phyloP scores from a whole-genome alignment of 805 yeast genomes.

The Wickerhamiella sergipiensis region DNA sequence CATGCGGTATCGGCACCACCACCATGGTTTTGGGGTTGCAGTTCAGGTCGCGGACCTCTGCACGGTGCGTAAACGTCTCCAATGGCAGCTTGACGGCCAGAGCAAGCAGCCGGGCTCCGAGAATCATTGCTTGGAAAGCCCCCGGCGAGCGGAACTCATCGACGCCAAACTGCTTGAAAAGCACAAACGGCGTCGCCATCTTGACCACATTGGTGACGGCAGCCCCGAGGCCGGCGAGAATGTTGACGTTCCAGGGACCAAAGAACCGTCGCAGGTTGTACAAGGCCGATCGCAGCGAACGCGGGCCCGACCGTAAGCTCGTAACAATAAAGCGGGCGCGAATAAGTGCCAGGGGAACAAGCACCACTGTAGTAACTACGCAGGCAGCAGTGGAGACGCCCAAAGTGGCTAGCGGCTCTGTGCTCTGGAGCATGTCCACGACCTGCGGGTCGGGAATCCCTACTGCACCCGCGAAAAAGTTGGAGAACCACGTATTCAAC shows the following conservation, averaged over 20 bases:
- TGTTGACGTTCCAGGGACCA: conserved; percentile 45
- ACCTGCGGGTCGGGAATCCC: conserved; percentile 82
- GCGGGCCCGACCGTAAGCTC: conserved; percentile 33
- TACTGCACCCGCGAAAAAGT: conserved; percentile 65
- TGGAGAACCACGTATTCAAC: conserved; percentile 83
- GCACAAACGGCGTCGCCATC: conserved; percentile 50
- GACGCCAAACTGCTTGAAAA: conserved; percentile 46
- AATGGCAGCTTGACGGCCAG: conserved; percentile 69
- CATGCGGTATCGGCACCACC: conserved; percentile 36
- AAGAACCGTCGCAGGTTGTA: conserved; percentile 35
- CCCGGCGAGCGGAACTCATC: conserved; percentile 54
- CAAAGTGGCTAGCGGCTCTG: conserved; percentile 59
- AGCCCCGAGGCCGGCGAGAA: conserved; percentile 59
- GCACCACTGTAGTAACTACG: conserved; percentile 52
- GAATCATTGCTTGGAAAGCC: conserved; percentile 42
- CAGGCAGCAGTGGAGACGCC: conserved; percentile 57
- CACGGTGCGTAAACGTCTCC: conserved; percentile 73
- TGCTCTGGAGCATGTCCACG: conserved; percentile 62
- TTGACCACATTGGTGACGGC: conserved; percentile 46
- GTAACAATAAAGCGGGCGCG: conserved; percentile 67
- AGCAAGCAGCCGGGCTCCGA: conserved; percentile 51
- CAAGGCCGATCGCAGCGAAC: conserved; percentile 65
- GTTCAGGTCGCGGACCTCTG: conserved; percentile 54
- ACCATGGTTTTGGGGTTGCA: conserved; percentile 29
- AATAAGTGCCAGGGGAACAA: conserved; percentile 73